These are phyloP conservation scores for Datura wrightii DNA, from an alignment of 257 asterid species.

Conservation along the genomic window DNA sequence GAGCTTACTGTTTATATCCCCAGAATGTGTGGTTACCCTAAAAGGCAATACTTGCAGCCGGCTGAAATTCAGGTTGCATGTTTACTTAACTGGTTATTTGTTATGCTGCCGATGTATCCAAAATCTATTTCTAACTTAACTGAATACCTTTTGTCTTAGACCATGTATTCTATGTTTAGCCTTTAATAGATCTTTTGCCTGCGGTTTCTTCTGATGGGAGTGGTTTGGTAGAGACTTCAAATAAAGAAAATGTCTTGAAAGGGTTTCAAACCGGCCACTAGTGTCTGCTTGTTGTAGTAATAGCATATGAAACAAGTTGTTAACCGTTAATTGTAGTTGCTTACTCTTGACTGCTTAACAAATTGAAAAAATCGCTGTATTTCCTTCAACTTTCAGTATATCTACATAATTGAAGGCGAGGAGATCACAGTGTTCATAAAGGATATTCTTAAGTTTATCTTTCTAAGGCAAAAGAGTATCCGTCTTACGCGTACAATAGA, in stretches of 20 bases:
- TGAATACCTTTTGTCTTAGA: constrained; percentile 13
- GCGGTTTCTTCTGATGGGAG: neutral
- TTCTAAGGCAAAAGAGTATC: constrained; percentile 59
- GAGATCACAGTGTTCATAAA: constrained; percentile 52
- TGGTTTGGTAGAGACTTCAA: neutral
- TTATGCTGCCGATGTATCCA: neutral
- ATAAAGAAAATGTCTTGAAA: constrained; percentile 4
- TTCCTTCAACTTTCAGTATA: constrained; percentile 58
- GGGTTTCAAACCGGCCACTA: neutral
- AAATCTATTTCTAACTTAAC: neutral
- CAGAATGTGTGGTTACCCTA: neutral
- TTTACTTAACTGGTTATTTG: constrained; percentile 15
- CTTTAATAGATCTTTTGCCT: neutral
- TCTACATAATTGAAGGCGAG: constrained; percentile 66
- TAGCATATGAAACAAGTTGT: constrained; percentile 23
- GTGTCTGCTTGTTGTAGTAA: neutral
- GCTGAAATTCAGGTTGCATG: neutral
- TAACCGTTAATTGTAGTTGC: neutral
- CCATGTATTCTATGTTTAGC: neutral
- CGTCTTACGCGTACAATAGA: constrained; percentile 58
- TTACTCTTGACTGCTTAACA: neutral
- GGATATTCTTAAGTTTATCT: constrained; percentile 61
- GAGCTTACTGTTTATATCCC: neutral
- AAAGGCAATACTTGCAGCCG: constrained; percentile 20
- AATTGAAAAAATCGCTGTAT: neutral